phyloP scores from a whole-genome alignment of 306 rosid genomes.

The Prunus padus region DNA sequence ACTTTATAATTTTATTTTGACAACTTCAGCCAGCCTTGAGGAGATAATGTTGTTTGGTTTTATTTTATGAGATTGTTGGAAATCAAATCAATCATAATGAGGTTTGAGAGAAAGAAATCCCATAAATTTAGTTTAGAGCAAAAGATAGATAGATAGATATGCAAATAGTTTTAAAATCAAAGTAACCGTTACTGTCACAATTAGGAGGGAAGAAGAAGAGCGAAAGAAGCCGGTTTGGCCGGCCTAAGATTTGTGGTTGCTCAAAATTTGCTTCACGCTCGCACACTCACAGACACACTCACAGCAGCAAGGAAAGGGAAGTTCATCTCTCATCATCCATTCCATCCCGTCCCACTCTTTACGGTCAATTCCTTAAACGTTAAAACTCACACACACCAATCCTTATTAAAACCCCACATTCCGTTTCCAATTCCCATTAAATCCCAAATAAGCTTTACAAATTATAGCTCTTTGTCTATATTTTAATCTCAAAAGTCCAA shows the following conservation, averaged over 20 bases:
- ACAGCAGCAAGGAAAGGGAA: slow-evolving; percentile 21
- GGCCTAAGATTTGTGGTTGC: slow-evolving; percentile 25
- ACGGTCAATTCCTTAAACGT: slow-evolving; percentile 63
- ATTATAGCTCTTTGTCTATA: background rate
- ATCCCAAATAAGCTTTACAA: background rate
- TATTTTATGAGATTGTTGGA: no score
- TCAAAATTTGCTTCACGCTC: no score
- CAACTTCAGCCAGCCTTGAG: background rate
- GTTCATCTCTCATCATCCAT: slow-evolving; percentile 5
- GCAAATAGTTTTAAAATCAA: background rate
- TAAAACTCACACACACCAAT: slow-evolving; percentile 16
- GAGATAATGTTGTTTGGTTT: background rate
- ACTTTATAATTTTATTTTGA: background rate
- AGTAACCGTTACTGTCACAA: slow-evolving; percentile 43
- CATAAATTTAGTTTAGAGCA: background rate
- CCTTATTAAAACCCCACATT: slow-evolving; percentile 31
- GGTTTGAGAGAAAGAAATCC: background rate
- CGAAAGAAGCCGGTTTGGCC: slow-evolving; percentile 50
- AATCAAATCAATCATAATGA: background rate
- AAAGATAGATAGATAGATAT: background rate
- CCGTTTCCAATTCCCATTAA: background rate
- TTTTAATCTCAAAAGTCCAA: background rate
- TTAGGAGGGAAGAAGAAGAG: slow-evolving; percentile 29
- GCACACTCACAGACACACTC: no score
- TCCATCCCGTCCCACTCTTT: slow-evolving; percentile 59